Percentiles rank a stretch among this genome's conserved stretches.
These are phyloP conservation scores for Volvariella surrecta DNA, from an alignment of 1,284 basidiomycete species.

Conservation along the genomic window DNA sequence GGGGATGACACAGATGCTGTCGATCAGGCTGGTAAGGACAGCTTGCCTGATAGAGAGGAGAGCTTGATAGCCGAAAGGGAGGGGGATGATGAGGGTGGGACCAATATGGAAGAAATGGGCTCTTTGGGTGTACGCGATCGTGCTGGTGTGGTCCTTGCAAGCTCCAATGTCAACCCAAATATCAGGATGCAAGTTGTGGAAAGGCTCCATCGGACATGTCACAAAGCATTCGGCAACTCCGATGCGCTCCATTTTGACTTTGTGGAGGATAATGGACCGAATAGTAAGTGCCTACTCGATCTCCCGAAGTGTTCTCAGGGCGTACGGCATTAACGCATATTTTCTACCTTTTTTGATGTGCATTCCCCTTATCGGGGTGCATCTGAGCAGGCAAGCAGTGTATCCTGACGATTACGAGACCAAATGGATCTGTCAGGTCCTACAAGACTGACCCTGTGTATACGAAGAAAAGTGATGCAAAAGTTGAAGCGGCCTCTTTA, in stretches of 20 bases:
- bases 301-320: no score
- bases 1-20: no score
- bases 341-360: background rate
- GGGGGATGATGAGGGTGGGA: no score
- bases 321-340: background rate
- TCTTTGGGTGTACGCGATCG: no score
- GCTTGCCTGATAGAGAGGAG: no score
- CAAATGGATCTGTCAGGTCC: conserved; percentile 37
- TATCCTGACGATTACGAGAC: conserved; percentile 47
- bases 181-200: conserved; percentile 12
- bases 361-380: no score
- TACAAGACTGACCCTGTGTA: conserved; percentile 40
- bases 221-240: conserved; percentile 29
- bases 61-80: no score
- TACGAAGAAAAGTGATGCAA: conserved; percentile 38
- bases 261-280: conserved; percentile 22
- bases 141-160: background rate
- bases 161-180: conserved; percentile 1
- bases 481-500: conserved; percentile 37
- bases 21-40: no score
- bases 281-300: no score
- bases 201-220: conserved; percentile 35
- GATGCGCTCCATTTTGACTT: conserved; percentile 36
- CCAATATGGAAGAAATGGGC: no score
- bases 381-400: conserved; percentile 40